Evolutionary conservation across 257 asterid species (phyloP).

Genomic region (Gentiana dahurica): DNA sequence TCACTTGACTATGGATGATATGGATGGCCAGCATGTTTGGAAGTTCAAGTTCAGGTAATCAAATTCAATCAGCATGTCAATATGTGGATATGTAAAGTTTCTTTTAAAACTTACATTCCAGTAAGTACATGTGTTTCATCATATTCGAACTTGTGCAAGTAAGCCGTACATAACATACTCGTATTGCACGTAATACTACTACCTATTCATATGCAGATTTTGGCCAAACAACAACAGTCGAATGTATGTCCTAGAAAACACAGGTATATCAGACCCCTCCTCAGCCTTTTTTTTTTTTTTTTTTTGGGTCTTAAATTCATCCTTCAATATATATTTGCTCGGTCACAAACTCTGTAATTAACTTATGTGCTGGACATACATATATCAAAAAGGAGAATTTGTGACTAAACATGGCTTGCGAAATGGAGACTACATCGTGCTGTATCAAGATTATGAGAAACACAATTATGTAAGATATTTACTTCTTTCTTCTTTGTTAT

Average conservation of each 20-base stretch:
- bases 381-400: constrained; percentile 22
- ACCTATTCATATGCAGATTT: constrained; percentile 14
- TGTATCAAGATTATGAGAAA: constrained; percentile 24
- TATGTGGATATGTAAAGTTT: not conserved
- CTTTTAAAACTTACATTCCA: not conserved
- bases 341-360: not conserved
- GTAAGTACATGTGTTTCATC: not conserved
- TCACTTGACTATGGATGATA: constrained; percentile 30
- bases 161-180: no score
- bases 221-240: constrained; percentile 50
- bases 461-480: constrained; percentile 19
- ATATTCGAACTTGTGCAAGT: no score
- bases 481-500: not conserved
- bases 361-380: not conserved
- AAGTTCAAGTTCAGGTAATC: constrained; percentile 31
- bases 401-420: constrained; percentile 22
- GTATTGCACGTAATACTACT: not conserved
- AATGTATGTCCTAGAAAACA: constrained; percentile 43
- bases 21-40: constrained; percentile 43
- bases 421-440: constrained; percentile 25
- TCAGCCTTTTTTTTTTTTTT: not conserved
- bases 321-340: not conserved
- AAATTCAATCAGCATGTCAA: not conserved
- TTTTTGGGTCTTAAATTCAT: no score
- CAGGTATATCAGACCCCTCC: constrained; percentile 18